A percentile compares a stretch with the other conserved stretches of the same genome.
Evolutionary conservation across 345 rosid species (phyloP).

Genomic region (Geranium rotundifolium): DNA sequence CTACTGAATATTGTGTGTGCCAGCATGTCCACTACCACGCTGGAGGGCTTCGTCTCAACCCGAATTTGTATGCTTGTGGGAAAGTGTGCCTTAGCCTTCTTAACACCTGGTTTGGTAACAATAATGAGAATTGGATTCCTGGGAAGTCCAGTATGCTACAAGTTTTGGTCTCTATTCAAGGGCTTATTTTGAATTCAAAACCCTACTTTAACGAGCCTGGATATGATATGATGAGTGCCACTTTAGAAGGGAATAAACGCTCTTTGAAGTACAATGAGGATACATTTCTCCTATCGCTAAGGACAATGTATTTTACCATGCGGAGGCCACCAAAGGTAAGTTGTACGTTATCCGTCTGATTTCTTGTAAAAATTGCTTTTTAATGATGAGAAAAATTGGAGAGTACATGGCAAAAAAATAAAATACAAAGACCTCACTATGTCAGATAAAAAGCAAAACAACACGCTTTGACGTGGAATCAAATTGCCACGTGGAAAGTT

Average conservation of each 20-base stretch:
- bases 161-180: conserved; percentile 92
- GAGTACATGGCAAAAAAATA: too few species aligned
- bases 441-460: too few species aligned
- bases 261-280: conserved; percentile 59
- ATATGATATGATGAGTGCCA: conserved; percentile 31
- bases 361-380: too few species aligned
- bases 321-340: conserved; percentile 86
- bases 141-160: conserved; percentile 67
- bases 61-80: conserved; percentile 66
- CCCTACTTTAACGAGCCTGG: conserved; percentile 96
- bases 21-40: conserved; percentile 69
- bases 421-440: too few species aligned
- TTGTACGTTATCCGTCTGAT: too few species aligned
- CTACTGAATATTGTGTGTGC: conserved; percentile 14
- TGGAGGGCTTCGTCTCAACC: conserved; percentile 82
- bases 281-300: conserved; percentile 47
- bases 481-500: too few species aligned
- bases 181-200: conserved; percentile 66
- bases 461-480: too few species aligned
- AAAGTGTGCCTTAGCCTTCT: conserved; percentile 93
- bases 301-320: conserved; percentile 60
- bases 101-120: conserved; percentile 67
- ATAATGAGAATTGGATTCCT: conserved; percentile 82
- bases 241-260: conserved; percentile 32
- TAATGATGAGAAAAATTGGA: too few species aligned